Percentiles rank a stretch among this genome's conserved stretches.
These are phyloP conservation scores for Aspergillus nidulans DNA, from an alignment of 495 filamentous ascomycete species.

Conservation along the genomic window DNA sequence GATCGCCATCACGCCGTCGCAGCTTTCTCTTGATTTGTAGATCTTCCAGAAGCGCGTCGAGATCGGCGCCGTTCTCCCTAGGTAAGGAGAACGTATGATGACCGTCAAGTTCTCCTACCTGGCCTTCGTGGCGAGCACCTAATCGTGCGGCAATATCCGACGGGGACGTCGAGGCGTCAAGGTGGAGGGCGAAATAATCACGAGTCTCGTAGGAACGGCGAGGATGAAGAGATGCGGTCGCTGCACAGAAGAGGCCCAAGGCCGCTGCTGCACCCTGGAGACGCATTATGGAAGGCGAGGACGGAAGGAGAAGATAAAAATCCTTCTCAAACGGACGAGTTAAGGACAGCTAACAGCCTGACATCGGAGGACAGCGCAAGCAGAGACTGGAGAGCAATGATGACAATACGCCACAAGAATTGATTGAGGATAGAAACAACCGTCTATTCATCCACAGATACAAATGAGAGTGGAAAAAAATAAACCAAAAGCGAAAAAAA, in stretches of 20 bases:
- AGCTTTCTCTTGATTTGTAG: slow-evolving; percentile 49
- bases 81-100: slow-evolving; percentile 82
- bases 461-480: slow-evolving; percentile 5
- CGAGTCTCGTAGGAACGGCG: slow-evolving; percentile 63
- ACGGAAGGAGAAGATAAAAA: background rate
- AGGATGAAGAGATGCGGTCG: slow-evolving; percentile 42
- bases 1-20: slow-evolving; percentile 50
- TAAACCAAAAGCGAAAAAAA: background rate
- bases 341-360: slow-evolving; percentile 21
- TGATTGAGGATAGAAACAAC: background rate
- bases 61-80: slow-evolving; percentile 44
- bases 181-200: slow-evolving; percentile 88
- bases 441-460: background rate
- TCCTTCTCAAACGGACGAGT: slow-evolving; percentile 11
- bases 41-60: slow-evolving; percentile 59
- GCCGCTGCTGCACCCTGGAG: slow-evolving; percentile 37
- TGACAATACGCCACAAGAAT: background rate
- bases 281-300: slow-evolving; percentile 28
- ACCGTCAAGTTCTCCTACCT: slow-evolving; percentile 70
- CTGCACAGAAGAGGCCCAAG: slow-evolving; percentile 30
- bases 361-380: slow-evolving; percentile 21
- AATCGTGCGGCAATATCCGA: slow-evolving; percentile 66
- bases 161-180: slow-evolving; percentile 62
- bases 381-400: background rate
- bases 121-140: slow-evolving; percentile 77